phyloP scores from a whole-genome alignment of 129 eudicot genomes.

The Tagetes erecta region DNA sequence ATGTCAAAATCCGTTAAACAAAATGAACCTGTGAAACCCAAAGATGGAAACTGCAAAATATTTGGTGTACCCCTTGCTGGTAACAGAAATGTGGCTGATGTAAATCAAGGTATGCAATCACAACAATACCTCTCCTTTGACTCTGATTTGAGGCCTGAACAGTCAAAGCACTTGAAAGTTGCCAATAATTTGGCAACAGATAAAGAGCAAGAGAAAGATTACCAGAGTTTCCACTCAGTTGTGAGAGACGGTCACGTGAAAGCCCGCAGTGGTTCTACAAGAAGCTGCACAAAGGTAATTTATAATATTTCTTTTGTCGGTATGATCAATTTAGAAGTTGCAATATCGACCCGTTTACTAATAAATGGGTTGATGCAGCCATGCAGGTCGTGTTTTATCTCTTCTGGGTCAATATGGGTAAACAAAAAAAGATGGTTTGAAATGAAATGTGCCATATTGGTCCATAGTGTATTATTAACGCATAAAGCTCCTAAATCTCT shows the following conservation, averaged over 20 bases:
- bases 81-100: slow-evolving; percentile 43
- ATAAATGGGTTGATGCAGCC: neutral
- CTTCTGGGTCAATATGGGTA: neutral
- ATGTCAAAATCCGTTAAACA: slow-evolving; percentile 36
- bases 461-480: neutral
- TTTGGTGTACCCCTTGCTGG: slow-evolving; percentile 81
- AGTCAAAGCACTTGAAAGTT: slow-evolving; percentile 49
- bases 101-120: slow-evolving; percentile 38
- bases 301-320: neutral
- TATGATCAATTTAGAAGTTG: neutral
- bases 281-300: slow-evolving; percentile 94
- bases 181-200: slow-evolving; percentile 32
- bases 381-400: neutral
- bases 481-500: neutral
- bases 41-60: slow-evolving; percentile 75
- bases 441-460: neutral
- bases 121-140: slow-evolving; percentile 44
- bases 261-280: slow-evolving; percentile 57
- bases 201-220: slow-evolving; percentile 56
- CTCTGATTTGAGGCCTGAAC: slow-evolving; percentile 58
- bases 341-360: neutral
- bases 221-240: slow-evolving; percentile 36
- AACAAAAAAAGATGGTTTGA: neutral
- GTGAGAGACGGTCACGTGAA: slow-evolving; percentile 53
- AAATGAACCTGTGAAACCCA: slow-evolving; percentile 45